Base-by-base conservation (phyloP, 2,329 filamentous ascomycete species). In the Ilyonectria destructans region DNA sequence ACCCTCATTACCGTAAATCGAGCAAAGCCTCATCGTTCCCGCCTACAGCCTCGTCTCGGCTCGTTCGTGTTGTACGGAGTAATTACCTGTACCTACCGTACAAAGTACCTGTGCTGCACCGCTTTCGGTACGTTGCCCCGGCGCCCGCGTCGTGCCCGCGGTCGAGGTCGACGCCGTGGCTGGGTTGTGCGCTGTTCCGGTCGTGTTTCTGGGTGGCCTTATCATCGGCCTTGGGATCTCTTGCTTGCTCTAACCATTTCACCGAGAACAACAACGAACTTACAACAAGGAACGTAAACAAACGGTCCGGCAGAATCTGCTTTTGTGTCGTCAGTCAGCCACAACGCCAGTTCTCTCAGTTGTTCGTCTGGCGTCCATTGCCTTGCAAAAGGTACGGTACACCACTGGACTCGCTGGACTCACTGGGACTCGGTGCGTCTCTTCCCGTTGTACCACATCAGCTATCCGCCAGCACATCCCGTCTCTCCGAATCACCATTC, bases 141-240 rank as follows among this genome's bases (percentile, higher is more conserved):
- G 31, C n/a, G 56, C 26, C 17, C 55, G 55, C 23, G 55, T 46
- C 19, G 54, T 57, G 37, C 56, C 56, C 45, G 40, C 51, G n/a
- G 13, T 40, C 37, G 37, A 17, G 26, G 29, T 46, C 62, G 58
- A 74, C 48, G 67, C 73, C 67, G 66, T 9, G 35, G 37, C n/a
- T 13, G 48, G 13, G 48, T 51, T 8, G 48, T 51, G 48, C 7
- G 48, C 29, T 51, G 26, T 51, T 51, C 15, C 31, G 48, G 48
- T 19, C 13, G 23, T 51, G 10, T 26, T 13, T 51, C 21, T 60
- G 58, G 35, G 55, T 46, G 61, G 62, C 62, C 59, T 46, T 21
- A 62, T 48, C 26, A 26, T 35, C 33, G 23, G 15, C 23, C 40
- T 45, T 56, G 10, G n/a, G 12, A 33, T 45, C 26, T 59, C 33